Evolutionary conservation across 257 asterid genomes (phyloP).

Genomic region (Anisodus acutangulus): DNA sequence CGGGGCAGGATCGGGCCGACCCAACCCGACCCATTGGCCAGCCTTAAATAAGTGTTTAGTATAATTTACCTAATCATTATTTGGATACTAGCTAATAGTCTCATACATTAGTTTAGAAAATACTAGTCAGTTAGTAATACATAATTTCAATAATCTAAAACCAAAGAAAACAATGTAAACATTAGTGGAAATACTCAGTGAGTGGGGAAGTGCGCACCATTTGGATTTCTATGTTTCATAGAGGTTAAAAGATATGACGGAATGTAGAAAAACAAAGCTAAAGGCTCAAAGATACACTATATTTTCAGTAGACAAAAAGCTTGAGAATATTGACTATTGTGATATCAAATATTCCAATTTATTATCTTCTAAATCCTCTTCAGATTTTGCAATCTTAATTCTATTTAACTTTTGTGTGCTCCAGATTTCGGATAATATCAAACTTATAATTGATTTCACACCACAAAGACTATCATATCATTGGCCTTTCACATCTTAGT

Average conservation of each 20-base stretch:
- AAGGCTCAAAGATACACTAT: neutral
- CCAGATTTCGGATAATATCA: slow-evolving; percentile 12
- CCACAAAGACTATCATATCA: neutral
- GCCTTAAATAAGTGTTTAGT: no score
- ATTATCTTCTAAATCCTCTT: neutral
- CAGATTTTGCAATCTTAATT: slow-evolving; percentile 7
- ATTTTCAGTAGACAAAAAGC: slow-evolving; percentile 20
- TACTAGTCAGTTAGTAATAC: no score
- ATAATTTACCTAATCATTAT: no score
- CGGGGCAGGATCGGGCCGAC: no score
- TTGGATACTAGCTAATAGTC: no score
- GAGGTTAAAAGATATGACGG: slow-evolving; percentile 26
- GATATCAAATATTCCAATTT: slow-evolving; percentile 13
- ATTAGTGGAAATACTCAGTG: neutral
- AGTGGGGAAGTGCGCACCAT: slow-evolving; percentile 1
- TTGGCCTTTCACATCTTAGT: neutral
- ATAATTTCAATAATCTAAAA: no score
- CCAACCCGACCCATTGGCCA: no score
- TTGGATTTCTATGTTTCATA: neutral
- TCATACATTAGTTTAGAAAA: no score
- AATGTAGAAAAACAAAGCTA: neutral
- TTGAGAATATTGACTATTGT: slow-evolving; percentile 27
- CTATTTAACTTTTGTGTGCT: neutral
- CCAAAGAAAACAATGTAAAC: neutral
- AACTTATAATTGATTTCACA: slow-evolving; percentile 20